Evolutionary conservation across 305 asterid genomes (phyloP).

Genomic region (Fraxinus ornus): DNA sequence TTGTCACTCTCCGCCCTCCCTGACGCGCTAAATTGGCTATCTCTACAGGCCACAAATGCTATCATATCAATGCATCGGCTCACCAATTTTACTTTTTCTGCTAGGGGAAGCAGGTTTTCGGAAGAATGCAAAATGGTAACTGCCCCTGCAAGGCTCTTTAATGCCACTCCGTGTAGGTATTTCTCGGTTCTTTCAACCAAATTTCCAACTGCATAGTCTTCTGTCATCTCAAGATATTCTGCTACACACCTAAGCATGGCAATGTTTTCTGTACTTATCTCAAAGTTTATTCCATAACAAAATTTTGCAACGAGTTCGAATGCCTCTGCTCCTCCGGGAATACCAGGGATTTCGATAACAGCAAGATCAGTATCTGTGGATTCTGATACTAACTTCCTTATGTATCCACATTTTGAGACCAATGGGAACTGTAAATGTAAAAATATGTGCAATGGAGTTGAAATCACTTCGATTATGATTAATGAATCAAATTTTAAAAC

Average conservation of each 20-base stretch:
- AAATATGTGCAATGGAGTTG: neutral
- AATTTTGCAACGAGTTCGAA: slow-evolving; percentile 86
- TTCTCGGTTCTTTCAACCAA: slow-evolving; percentile 65
- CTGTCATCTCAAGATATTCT: slow-evolving; percentile 83
- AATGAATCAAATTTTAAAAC: neutral
- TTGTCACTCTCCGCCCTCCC: slow-evolving; percentile 31
- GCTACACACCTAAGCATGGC: slow-evolving; percentile 72
- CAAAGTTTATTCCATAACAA: slow-evolving; percentile 87
- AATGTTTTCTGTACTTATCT: slow-evolving; percentile 63
- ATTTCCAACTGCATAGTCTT: slow-evolving; percentile 66
- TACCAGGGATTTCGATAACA: slow-evolving; percentile 48
- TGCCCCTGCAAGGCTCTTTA: slow-evolving; percentile 70
- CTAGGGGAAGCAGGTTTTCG: slow-evolving; percentile 59
- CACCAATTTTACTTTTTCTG: slow-evolving; percentile 68
- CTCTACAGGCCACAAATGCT: slow-evolving; percentile 60
- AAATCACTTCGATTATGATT: neutral
- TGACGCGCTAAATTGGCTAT: slow-evolving; percentile 44
- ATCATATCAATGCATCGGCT: slow-evolving; percentile 69
- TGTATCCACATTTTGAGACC: slow-evolving; percentile 77
- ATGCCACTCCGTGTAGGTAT: slow-evolving; percentile 63
- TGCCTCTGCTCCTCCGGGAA: slow-evolving; percentile 85
- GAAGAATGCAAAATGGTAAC: slow-evolving; percentile 60
- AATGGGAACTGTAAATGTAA: slow-evolving; percentile 67
- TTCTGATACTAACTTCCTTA: slow-evolving; percentile 58
- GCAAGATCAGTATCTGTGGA: slow-evolving; percentile 45